Conservation (phyloP, 305 asterid genomes). For the Ruellia speciosa region DNA sequence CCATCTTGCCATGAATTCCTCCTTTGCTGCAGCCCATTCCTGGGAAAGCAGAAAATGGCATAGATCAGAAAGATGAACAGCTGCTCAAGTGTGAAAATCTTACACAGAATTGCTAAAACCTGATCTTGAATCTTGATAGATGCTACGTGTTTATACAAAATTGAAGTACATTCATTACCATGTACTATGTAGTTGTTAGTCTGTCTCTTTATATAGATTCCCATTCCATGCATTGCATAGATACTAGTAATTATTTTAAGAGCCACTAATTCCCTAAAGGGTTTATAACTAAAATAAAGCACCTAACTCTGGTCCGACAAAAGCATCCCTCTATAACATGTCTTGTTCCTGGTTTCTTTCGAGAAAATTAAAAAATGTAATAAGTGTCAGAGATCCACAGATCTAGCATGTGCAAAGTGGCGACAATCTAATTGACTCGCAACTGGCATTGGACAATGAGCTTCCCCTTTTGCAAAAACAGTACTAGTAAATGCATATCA, state of each 20-base stretch:
- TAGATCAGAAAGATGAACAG: neutral
- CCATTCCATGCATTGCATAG: no score
- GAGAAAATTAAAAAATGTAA: constrained; percentile 1
- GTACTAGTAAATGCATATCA: no score
- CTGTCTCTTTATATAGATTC: no score
- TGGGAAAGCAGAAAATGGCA: constrained; percentile 21
- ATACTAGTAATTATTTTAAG: no score
- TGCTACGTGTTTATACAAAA: no score
- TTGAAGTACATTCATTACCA: no score
- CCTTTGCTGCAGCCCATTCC: constrained; percentile 92
- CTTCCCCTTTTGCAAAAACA: neutral
- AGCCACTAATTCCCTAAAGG: no score
- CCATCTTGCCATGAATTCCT: constrained; percentile 98
- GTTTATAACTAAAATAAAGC: no score
- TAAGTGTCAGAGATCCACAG: constrained; percentile 40
- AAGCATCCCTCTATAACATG: neutral
- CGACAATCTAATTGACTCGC: constrained; percentile 20
- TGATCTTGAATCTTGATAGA: neutral
- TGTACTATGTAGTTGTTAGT: no score
- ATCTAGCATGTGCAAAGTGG: constrained; percentile 41
- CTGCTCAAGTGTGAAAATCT: neutral
- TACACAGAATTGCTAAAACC: neutral
- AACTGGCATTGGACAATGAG: neutral
- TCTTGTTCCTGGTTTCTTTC: neutral
- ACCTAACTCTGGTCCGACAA: no score